These are phyloP conservation scores for Diplodia seriata DNA, from an alignment of 2,329 filamentous ascomycete species.

Conservation along the genomic window DNA sequence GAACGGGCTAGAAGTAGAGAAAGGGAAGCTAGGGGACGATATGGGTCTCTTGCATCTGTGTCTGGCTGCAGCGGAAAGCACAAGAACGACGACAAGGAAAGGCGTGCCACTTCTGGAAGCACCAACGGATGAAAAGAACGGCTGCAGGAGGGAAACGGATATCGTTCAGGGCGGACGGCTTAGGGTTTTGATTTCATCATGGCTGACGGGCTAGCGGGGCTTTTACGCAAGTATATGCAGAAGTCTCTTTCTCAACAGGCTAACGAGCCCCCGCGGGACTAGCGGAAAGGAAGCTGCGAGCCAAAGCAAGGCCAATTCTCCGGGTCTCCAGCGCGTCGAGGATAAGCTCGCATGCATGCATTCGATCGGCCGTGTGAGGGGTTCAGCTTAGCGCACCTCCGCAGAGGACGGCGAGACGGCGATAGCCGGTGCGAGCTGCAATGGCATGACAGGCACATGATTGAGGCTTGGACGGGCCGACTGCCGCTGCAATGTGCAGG, in stretches of 20 bases:
- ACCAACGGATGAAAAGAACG: background rate
- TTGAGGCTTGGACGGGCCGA: slow-evolving; percentile 1
- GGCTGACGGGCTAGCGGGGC: background rate
- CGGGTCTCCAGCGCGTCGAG: background rate
- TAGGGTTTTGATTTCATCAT: slow-evolving; percentile 26
- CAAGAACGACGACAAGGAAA: background rate
- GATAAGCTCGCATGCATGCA: background rate
- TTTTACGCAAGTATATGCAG: background rate
- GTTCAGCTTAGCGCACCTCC: background rate
- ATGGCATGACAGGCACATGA: background rate
- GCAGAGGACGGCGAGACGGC: background rate
- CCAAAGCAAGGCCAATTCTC: background rate
- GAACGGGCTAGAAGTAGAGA: background rate
- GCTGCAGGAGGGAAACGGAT: background rate
- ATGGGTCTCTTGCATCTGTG: background rate
- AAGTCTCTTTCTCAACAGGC: slow-evolving; percentile 10
- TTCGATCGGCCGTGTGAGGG: slow-evolving; percentile 16
- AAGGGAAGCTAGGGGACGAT: background rate
- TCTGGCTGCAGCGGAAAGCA: background rate
- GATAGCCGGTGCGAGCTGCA: background rate
- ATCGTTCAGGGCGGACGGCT: background rate
- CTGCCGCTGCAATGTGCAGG: background rate
- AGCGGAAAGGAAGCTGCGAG: slow-evolving; percentile 13
- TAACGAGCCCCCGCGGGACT: background rate
- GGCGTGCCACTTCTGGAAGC: background rate